These are phyloP conservation scores for Pichia sp. DNA, from an alignment of 1,139 yeast genomes.

Conservation along the genomic window DNA sequence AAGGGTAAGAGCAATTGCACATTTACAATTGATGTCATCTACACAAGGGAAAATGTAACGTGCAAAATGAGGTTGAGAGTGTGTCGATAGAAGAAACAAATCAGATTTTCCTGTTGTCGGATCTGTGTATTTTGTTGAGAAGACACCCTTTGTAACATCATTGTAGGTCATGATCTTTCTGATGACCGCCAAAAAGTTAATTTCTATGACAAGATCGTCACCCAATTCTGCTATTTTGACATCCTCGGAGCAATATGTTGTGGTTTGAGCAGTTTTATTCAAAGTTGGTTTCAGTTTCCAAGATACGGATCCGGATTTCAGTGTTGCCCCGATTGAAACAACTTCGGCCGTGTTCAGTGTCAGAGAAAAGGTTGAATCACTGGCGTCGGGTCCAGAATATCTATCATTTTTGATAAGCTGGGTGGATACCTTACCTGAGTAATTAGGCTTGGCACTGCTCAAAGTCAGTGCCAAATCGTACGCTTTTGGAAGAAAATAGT, in stretches of 20 bases:
- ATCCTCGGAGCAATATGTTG: slow-evolving; percentile 21
- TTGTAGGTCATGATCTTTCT: slow-evolving; percentile 46
- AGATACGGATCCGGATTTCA: slow-evolving; percentile 7
- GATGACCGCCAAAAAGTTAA: slow-evolving; percentile 47
- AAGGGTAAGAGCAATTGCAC: slow-evolving; percentile 42
- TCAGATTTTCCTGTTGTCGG: slow-evolving; percentile 39
- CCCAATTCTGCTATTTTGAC: slow-evolving; percentile 7
- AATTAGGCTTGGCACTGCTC: slow-evolving; percentile 48
- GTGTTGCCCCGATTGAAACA: slow-evolving; percentile 27
- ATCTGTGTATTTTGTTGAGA: slow-evolving; percentile 56
- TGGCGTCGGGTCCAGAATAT: background rate
- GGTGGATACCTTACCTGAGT: slow-evolving; percentile 40
- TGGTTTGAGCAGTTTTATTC: slow-evolving; percentile 35
- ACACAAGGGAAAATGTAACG: slow-evolving; percentile 56
- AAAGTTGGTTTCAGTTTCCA: slow-evolving; percentile 14
- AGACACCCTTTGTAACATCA: slow-evolving; percentile 59
- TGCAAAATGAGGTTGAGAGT: slow-evolving; percentile 62
- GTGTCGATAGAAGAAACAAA: slow-evolving; percentile 55
- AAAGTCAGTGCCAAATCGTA: slow-evolving; percentile 39
- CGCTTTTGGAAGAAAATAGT: slow-evolving; percentile 34
- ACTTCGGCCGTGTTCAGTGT: slow-evolving; percentile 38
- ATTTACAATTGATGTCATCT: slow-evolving; percentile 54
- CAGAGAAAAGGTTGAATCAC: slow-evolving; percentile 25
- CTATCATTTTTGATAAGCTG: slow-evolving; percentile 13
- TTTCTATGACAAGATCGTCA: slow-evolving; percentile 6